phyloP scores from a whole-genome alignment of 177 flowering plant species.

The Vitis hybrid region DNA sequence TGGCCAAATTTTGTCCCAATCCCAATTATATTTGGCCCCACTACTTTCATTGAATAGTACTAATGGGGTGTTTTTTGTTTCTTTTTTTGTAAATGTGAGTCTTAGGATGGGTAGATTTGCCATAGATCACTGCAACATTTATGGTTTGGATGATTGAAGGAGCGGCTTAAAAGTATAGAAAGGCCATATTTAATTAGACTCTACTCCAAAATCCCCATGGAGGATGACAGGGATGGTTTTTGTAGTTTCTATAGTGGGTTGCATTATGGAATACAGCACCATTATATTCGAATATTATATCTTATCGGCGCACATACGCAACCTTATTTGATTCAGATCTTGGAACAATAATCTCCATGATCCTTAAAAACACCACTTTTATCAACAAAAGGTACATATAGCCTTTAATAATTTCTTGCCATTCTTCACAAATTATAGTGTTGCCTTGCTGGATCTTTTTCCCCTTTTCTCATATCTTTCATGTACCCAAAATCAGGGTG shows the following conservation, averaged over 20 bases:
- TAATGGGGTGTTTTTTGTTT: too few species aligned
- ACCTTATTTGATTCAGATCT: conserved; percentile 10
- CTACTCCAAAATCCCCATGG: too few species aligned
- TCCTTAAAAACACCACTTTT: background rate
- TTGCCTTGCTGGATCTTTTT: background rate
- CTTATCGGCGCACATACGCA: background rate
- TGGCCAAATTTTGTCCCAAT: too few species aligned
- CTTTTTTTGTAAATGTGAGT: too few species aligned
- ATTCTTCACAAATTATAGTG: background rate
- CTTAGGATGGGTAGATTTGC: too few species aligned
- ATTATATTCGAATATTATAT: conserved; percentile 3
- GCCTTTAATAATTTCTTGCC: background rate
- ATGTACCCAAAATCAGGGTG: too few species aligned
- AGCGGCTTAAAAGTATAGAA: background rate
- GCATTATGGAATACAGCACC: background rate
- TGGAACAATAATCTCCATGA: background rate
- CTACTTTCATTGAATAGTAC: too few species aligned
- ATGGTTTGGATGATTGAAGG: too few species aligned
- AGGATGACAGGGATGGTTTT: background rate
- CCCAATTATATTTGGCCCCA: too few species aligned
- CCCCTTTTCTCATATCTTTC: too few species aligned
- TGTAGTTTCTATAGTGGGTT: conserved; percentile 6
- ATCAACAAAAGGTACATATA: too few species aligned
- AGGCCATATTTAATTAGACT: background rate
- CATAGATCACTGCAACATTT: too few species aligned